Evolutionary conservation across 2,329 filamentous ascomycete genomes (phyloP).

Genomic region (Tricladium varicosporioides): DNA sequence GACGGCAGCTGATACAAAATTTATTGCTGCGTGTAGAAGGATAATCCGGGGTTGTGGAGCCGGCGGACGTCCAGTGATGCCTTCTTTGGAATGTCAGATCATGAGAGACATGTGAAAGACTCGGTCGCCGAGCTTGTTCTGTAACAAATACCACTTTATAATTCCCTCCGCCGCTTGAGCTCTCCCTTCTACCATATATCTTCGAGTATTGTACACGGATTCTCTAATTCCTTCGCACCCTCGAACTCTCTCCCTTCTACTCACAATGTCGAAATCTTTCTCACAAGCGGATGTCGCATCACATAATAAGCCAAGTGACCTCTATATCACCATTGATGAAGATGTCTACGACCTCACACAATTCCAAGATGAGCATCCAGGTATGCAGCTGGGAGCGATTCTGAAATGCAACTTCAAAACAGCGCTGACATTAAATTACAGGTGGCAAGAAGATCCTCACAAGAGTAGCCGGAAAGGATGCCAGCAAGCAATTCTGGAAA

Average conservation of each 20-base stretch:
- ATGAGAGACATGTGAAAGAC: background rate
- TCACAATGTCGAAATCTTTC: conserved; percentile 83
- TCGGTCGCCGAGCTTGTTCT: background rate
- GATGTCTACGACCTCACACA: conserved; percentile 95
- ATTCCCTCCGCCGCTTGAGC: background rate
- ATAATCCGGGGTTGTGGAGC: conserved; percentile 4
- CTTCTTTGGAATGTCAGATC: background rate
- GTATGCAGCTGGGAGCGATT: conserved; percentile 41
- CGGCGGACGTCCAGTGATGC: background rate
- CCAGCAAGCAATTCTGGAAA: conserved; percentile 36
- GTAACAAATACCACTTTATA: background rate
- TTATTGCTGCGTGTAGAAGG: background rate
- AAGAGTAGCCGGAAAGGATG: conserved; percentile 36
- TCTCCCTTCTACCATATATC: background rate
- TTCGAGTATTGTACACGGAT: background rate
- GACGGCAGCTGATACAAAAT: conserved; percentile 7
- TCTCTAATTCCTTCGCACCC: too few relatives aligned
- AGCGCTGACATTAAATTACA: conserved; percentile 5
- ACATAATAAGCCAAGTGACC: conserved; percentile 82
- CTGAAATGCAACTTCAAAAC: too few relatives aligned
- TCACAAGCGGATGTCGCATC: conserved; percentile 80
- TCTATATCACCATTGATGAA: conserved; percentile 90
- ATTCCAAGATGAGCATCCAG: conserved; percentile 82
- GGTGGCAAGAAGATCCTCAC: conserved; percentile 35
- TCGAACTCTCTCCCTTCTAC: too few relatives aligned